Conservation (phyloP, 164 flowering plant species). For the Brasenia schreberi region DNA sequence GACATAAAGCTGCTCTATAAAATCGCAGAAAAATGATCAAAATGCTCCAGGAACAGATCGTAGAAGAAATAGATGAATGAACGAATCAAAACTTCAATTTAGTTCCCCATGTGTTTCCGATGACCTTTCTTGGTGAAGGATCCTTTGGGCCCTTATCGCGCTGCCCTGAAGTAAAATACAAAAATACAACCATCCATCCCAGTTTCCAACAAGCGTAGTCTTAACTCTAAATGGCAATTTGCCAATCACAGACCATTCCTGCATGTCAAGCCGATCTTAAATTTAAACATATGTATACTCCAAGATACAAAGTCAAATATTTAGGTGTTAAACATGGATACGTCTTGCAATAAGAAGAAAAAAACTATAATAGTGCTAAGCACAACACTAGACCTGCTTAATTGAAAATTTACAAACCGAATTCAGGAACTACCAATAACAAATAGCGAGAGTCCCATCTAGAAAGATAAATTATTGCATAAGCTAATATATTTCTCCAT, state of each 20-base stretch:
- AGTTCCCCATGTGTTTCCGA: conserved; percentile 71
- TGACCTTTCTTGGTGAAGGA: conserved; percentile 68
- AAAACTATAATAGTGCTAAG: no score
- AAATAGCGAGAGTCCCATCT: no score
- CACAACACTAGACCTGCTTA: no score
- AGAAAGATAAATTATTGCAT: no score
- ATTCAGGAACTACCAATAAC: no score
- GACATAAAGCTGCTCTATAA: not conserved
- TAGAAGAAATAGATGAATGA: not conserved
- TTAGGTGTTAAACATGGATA: no score
- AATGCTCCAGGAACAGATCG: not conserved
- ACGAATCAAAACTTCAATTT: conserved; percentile 35
- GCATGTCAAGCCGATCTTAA: conserved; percentile 3
- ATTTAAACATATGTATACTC: no score
- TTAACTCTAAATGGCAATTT: conserved; percentile 82
- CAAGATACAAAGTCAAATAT: no score
- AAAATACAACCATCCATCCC: conserved; percentile 84
- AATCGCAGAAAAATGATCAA: not conserved
- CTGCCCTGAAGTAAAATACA: conserved; percentile 90
- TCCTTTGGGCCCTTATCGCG: conserved; percentile 84
- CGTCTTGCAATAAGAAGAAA: no score
- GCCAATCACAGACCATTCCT: conserved; percentile 91
- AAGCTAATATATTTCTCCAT: no score
- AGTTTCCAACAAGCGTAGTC: conserved; percentile 70
- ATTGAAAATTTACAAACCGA: no score